Conservation (phyloP, 495 filamentous ascomycete species). For the Aspergillus olivimuriae region DNA sequence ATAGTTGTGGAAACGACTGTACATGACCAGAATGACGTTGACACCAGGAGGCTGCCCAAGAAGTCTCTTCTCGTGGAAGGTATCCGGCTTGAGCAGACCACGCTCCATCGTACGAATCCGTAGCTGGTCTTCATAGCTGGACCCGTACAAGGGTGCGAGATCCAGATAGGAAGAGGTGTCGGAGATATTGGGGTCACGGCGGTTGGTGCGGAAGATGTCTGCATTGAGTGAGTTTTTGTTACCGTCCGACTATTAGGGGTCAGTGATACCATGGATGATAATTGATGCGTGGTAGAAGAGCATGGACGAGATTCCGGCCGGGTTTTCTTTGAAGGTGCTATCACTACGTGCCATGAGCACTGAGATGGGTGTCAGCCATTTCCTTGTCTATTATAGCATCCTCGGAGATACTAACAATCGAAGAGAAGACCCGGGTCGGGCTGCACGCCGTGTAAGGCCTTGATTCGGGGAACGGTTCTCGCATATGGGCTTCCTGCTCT, state of each 20-base stretch:
- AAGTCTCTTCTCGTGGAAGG: constrained; percentile 63
- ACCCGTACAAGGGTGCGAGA: constrained; percentile 69
- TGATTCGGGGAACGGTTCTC: constrained; percentile 48
- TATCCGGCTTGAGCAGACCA: constrained; percentile 68
- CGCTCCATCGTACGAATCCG: constrained; percentile 60
- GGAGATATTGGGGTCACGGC: constrained; percentile 20
- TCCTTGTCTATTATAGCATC: neutral
- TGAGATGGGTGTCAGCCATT: neutral
- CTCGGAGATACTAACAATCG: constrained; percentile 33
- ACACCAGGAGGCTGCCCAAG: constrained; percentile 68
- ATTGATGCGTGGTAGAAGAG: constrained; percentile 74
- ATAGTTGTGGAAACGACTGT: constrained; percentile 40
- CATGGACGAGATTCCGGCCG: constrained; percentile 64
- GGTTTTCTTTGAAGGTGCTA: constrained; percentile 41
- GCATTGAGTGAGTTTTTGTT: too few species aligned
- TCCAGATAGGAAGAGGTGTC: constrained; percentile 68
- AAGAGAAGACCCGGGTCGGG: constrained; percentile 67
- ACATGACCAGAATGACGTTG: constrained; percentile 52
- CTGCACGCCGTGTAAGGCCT: constrained; percentile 46
- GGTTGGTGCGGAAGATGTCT: constrained; percentile 51
- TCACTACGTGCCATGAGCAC: constrained; percentile 49
- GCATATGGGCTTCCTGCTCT: constrained; percentile 48
- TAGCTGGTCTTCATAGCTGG: constrained; percentile 54
- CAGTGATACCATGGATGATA: constrained; percentile 69
- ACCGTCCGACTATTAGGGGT: too few species aligned